Evolutionary conservation across 2,329 filamentous ascomycete species (phyloP).

Genomic region (Penicillium sclerotiorum): DNA sequence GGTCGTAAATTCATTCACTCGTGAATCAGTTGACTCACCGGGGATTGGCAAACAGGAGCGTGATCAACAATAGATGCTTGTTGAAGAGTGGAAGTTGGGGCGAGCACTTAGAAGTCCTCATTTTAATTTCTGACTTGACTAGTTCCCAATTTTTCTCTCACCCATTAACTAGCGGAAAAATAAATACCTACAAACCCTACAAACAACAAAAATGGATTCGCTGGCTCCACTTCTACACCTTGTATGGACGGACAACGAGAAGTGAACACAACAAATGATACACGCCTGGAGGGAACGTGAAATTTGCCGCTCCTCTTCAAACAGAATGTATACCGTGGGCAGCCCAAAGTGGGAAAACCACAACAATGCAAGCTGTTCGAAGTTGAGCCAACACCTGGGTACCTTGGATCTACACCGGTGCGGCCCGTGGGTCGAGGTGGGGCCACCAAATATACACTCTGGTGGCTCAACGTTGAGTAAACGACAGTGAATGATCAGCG

Average conservation of each 20-base stretch:
- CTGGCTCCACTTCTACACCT: neutral
- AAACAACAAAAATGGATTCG: neutral
- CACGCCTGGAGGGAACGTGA: neutral
- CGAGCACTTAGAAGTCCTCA: neutral
- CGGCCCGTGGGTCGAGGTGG: too few relatives aligned
- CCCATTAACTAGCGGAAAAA: neutral
- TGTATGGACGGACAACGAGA: neutral
- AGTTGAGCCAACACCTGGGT: neutral
- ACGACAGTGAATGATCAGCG: too few relatives aligned
- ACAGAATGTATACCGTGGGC: neutral
- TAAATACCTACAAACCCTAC: neutral
- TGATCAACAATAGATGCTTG: neutral
- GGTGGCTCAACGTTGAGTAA: too few relatives aligned
- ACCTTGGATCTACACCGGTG: neutral
- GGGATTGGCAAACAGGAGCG: neutral
- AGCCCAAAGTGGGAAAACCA: neutral
- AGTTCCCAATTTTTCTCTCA: neutral
- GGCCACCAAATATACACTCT: too few relatives aligned
- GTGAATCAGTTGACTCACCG: neutral
- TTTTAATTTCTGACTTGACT: neutral
- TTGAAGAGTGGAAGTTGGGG: neutral
- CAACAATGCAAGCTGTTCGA: neutral
- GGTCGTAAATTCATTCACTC: neutral
- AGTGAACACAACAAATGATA: neutral
- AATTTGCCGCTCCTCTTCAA: neutral